Evolutionary conservation across 73 alveolate species (phyloP).

Genomic region (Paramecium caudatum): DNA sequence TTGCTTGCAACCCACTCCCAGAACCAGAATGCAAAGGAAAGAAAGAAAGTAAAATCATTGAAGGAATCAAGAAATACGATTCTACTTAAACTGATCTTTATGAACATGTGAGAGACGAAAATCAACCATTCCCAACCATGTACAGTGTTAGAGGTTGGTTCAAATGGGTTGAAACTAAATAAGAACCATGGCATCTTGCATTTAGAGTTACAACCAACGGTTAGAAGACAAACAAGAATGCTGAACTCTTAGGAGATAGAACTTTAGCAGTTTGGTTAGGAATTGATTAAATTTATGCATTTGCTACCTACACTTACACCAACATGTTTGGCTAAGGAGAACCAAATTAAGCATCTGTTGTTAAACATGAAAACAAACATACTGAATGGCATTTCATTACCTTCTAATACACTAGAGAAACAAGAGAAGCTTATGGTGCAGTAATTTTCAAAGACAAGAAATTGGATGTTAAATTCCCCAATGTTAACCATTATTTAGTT

Average conservation of each 20-base stretch:
- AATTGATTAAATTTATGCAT: conserved; percentile 8
- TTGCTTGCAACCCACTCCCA: conserved; percentile 60
- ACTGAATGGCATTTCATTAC: conserved; percentile 67
- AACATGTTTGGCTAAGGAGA: conserved; percentile 57
- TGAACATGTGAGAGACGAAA: conserved; percentile 49
- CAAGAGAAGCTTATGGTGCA: conserved; percentile 59
- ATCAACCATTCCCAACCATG: conserved; percentile 28
- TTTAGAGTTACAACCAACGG: conserved; percentile 51
- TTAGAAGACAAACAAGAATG: conserved; percentile 44
- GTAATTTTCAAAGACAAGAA: conserved; percentile 21
- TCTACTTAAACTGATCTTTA: background rate
- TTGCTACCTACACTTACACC: conserved; percentile 57
- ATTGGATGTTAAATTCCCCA: background rate
- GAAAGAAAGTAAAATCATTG: conserved; percentile 2
- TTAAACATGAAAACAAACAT: conserved; percentile 1
- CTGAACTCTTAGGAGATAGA: conserved; percentile 52
- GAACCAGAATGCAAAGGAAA: conserved; percentile 37
- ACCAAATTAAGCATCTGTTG: conserved; percentile 6
- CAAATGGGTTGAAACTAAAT: conserved; percentile 59
- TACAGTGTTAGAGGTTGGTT: conserved; percentile 57
- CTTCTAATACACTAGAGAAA: conserved; percentile 34
- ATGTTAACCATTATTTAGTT: conserved; percentile 44
- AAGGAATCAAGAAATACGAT: conserved; percentile 62
- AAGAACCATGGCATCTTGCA: conserved; percentile 68
- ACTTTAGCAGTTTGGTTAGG: conserved; percentile 51